Conservation (phyloP, 2,329 filamentous ascomycete species). For the Botryosphaeria agaves region DNA sequence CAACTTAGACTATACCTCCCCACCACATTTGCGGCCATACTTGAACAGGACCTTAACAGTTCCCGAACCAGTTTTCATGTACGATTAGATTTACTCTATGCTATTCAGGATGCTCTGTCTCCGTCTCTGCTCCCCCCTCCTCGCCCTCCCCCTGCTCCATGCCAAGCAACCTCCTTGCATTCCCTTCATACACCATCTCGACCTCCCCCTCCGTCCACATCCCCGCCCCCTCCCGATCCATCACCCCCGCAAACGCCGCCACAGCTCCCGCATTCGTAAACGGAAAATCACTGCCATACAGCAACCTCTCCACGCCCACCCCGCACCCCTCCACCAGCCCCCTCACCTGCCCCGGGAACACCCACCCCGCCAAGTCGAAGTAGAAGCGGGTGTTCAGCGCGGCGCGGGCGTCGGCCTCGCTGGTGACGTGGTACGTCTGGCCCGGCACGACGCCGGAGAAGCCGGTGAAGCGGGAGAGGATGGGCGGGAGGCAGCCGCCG, state of each 20-base stretch:
- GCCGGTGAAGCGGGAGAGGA: constrained; percentile 26
- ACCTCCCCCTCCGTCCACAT: constrained; percentile 19
- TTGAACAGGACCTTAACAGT: too few species aligned
- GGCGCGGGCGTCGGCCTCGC: too few species aligned
- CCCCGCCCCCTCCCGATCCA: constrained; percentile 23
- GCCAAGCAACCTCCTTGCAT: constrained; percentile 18
- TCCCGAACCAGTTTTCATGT: too few species aligned
- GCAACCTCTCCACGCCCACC: constrained; percentile 22
- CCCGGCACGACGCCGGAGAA: too few species aligned
- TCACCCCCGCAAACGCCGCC: constrained; percentile 17
- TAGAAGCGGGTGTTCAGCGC: constrained; percentile 26
- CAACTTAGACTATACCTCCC: too few species aligned
- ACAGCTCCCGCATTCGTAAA: constrained; percentile 26
- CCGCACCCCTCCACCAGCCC: constrained; percentile 29
- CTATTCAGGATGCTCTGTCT: too few species aligned
- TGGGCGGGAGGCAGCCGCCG: constrained; percentile 26
- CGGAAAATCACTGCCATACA: constrained; percentile 38
- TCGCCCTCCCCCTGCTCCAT: too few species aligned
- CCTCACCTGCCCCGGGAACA: constrained; percentile 31
- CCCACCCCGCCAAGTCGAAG: constrained; percentile 35
- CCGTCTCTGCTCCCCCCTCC: too few species aligned
- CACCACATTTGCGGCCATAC: too few species aligned
- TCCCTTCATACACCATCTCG: constrained; percentile 19
- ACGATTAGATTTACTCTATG: too few species aligned
- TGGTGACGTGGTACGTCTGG: too few species aligned